phyloP scores from a whole-genome alignment of 192 early-diverging fungal species.

The Backusella sp. region DNA sequence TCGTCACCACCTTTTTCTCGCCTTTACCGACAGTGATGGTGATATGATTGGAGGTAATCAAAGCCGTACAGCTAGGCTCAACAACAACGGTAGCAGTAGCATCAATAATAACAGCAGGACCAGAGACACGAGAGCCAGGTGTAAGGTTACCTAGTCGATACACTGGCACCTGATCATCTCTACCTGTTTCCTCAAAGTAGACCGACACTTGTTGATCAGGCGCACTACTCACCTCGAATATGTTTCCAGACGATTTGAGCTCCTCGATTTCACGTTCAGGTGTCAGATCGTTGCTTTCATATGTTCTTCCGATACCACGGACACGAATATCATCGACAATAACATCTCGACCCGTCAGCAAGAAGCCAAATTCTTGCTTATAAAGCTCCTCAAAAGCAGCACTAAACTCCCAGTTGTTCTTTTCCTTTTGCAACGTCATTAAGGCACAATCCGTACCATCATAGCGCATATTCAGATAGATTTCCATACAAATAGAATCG shows the following conservation, averaged over 20 bases:
- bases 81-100: constrained; percentile 85
- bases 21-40: constrained; percentile 52
- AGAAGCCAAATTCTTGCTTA: constrained; percentile 94
- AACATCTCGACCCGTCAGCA: constrained; percentile 76
- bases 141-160: constrained; percentile 62
- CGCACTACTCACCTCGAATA: constrained; percentile 17
- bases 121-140: constrained; percentile 67
- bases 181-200: constrained; percentile 74
- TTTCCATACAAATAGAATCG: constrained; percentile 52
- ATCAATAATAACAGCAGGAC: constrained; percentile 92
- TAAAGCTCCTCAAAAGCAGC: constrained; percentile 72
- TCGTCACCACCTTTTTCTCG: constrained; percentile 41
- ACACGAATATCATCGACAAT: constrained; percentile 92
- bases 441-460: constrained; percentile 90
- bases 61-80: constrained; percentile 74
- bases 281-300: constrained; percentile 29
- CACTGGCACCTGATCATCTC: constrained; percentile 66
- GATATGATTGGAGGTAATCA: constrained; percentile 70
- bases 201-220: constrained; percentile 50
- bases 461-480: constrained; percentile 89
- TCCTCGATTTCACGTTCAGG: constrained; percentile 40
- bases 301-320: constrained; percentile 72
- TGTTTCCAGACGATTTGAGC: constrained; percentile 22
- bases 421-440: constrained; percentile 77
- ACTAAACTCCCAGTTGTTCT: constrained; percentile 63